These are phyloP conservation scores for Agrostemma githago DNA, from an alignment of 148 eudicot species.

Conservation along the genomic window DNA sequence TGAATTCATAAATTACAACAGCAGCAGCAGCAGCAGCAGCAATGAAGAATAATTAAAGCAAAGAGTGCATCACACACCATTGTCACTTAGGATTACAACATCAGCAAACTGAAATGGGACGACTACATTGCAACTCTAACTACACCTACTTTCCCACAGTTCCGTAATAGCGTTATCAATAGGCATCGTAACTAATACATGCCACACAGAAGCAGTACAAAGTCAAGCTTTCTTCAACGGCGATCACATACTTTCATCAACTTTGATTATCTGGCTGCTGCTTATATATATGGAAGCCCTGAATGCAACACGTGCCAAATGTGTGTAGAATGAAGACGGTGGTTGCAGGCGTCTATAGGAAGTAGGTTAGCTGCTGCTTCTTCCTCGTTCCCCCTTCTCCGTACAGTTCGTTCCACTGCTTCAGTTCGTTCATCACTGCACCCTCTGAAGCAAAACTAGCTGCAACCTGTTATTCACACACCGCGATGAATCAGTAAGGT, in stretches of 20 bases:
- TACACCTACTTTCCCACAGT: slow-evolving; percentile 16
- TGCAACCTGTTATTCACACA: slow-evolving; percentile 54
- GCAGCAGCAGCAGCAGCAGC: slow-evolving; percentile 13
- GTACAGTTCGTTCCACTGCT: slow-evolving; percentile 87
- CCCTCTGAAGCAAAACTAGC: slow-evolving; percentile 88
- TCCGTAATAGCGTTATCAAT: slow-evolving; percentile 20
- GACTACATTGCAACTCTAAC: slow-evolving; percentile 11
- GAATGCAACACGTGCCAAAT: neutral
- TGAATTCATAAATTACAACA: slow-evolving; percentile 22
- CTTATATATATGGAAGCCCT: neutral
- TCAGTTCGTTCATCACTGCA: slow-evolving; percentile 70
- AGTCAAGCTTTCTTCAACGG: slow-evolving; percentile 19
- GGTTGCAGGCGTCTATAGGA: slow-evolving; percentile 40
- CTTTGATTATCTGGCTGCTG: neutral
- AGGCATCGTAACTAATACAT: slow-evolving; percentile 15
- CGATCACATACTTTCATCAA: slow-evolving; percentile 5
- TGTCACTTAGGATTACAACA: slow-evolving; percentile 18
- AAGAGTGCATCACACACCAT: slow-evolving; percentile 17
- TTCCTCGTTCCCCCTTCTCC: slow-evolving; percentile 97
- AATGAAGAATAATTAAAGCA: slow-evolving; percentile 4
- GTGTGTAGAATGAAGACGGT: neutral
- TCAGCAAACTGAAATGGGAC: slow-evolving; percentile 17
- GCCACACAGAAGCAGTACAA: neutral
- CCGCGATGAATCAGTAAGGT: neutral
- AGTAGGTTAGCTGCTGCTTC: slow-evolving; percentile 79